phyloP scores from a whole-genome alignment of 352 stramenopile genomes.

The Pythium monospermum region DNA sequence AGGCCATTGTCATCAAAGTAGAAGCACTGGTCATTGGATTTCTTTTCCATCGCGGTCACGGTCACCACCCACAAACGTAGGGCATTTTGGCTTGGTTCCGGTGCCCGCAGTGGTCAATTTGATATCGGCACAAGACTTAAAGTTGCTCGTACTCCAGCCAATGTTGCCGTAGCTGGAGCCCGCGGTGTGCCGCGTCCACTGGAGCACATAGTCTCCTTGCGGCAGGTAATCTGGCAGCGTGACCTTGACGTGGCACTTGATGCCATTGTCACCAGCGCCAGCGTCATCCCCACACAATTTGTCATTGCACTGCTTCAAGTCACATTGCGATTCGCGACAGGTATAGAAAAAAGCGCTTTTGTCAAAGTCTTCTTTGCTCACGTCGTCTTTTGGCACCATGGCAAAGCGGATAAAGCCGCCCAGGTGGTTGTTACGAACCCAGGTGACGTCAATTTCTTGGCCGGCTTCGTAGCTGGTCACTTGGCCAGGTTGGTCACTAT shows the following conservation, averaged over 20 bases:
- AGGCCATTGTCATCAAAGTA: constrained; percentile 58
- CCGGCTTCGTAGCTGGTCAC: constrained; percentile 34
- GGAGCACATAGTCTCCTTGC: constrained; percentile 50
- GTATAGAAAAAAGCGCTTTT: constrained; percentile 53
- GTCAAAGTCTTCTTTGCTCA: constrained; percentile 36
- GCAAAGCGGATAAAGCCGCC: constrained; percentile 55
- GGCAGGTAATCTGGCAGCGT: constrained; percentile 39
- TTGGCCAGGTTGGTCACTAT: constrained; percentile 22
- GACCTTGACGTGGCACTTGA: constrained; percentile 43
- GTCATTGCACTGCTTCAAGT: constrained; percentile 37
- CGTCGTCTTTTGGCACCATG: constrained; percentile 26
- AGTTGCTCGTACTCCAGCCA: constrained; percentile 41
- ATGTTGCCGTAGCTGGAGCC: constrained; percentile 51
- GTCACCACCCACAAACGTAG: constrained; percentile 45
- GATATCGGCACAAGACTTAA: constrained; percentile 52
- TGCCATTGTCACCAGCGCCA: constrained; percentile 27
- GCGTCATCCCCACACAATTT: constrained; percentile 37
- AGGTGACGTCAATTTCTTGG: constrained; percentile 44
- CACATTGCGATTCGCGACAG: constrained; percentile 39
- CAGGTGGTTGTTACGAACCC: constrained; percentile 52
- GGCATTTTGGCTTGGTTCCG: constrained; percentile 29
- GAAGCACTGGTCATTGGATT: constrained; percentile 39
- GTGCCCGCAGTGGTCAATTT: constrained; percentile 34
- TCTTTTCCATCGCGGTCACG: constrained; percentile 40
- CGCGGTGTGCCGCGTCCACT: constrained; percentile 49